A percentile compares a stretch with the other conserved stretches of the same genome.
Conservation (phyloP, 257 asterid species). For the Phtheirospermum japonicum region DNA sequence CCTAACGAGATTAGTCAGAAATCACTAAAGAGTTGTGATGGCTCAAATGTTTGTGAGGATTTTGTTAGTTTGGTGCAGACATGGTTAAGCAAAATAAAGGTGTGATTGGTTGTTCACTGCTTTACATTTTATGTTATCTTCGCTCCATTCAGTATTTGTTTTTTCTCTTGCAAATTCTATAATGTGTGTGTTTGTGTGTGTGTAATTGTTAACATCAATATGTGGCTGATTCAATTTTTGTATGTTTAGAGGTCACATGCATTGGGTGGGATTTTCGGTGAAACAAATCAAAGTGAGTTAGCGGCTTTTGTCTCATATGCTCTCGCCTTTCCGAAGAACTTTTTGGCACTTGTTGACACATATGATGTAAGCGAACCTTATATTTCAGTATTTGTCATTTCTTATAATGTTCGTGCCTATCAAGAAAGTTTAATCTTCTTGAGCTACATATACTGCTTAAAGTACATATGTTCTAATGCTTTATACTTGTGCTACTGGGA, state of each 20-base stretch:
- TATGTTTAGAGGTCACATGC: constrained; percentile 39
- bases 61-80: constrained; percentile 70
- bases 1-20: constrained; percentile 80
- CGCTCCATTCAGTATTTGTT: background rate
- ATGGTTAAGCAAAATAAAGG: constrained; percentile 87
- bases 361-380: constrained; percentile 68
- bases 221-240: constrained; percentile 25
- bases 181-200: background rate
- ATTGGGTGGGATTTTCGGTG: constrained; percentile 67
- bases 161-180: background rate
- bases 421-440: constrained; percentile 3
- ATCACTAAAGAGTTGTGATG: constrained; percentile 67
- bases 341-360: constrained; percentile 93
- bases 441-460: background rate
- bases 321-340: constrained; percentile 79
- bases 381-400: constrained; percentile 17
- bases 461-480: too few relatives aligned
- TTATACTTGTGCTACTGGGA: too few relatives aligned
- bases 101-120: constrained; percentile 27
- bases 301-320: constrained; percentile 92
- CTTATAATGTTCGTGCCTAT: constrained; percentile 20
- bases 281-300: constrained; percentile 88
- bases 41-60: constrained; percentile 72
- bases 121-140: constrained; percentile 14
- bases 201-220: constrained; percentile 13